These are phyloP conservation scores for Lavandula angustifolia DNA, from an alignment of 257 asterid species.

Conservation along the genomic window DNA sequence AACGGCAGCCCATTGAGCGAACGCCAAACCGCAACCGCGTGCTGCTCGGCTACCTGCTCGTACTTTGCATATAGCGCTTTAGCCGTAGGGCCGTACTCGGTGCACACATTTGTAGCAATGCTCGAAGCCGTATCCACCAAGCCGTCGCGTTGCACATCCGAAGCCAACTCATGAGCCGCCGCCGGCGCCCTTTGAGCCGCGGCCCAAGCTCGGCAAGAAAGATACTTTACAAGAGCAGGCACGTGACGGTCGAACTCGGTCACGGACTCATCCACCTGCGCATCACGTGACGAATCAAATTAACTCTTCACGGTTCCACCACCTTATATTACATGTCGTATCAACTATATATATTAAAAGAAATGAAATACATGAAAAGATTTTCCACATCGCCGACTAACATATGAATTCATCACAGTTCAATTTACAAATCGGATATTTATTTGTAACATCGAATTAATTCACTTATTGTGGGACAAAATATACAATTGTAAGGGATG, in stretches of 20 bases:
- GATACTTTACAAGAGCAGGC: conserved; percentile 51
- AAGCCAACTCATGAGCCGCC: conserved; percentile 54
- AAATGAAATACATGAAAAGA: too few species aligned
- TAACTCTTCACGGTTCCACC: neutral
- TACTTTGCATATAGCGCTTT: conserved; percentile 50
- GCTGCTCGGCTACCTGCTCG: conserved; percentile 64
- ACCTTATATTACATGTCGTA: too few species aligned
- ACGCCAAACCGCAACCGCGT: conserved; percentile 66
- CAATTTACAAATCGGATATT: too few species aligned
- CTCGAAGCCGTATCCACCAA: conserved; percentile 42
- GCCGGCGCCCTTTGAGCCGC: conserved; percentile 56
- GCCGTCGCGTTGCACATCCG: conserved; percentile 58
- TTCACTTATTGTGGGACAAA: too few species aligned
- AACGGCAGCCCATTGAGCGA: conserved; percentile 57
- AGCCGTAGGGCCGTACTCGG: conserved; percentile 49
- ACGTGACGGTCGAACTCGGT: conserved; percentile 52
- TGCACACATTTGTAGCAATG: conserved; percentile 42
- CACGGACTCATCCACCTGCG: conserved; percentile 57
- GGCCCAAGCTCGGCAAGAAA: conserved; percentile 35
- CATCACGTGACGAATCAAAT: conserved; percentile 20
- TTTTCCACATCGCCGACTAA: too few species aligned
- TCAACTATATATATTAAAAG: too few species aligned
- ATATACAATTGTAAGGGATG: too few species aligned
- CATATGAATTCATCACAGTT: too few species aligned
- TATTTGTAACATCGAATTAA: too few species aligned